phyloP scores from a whole-genome alignment of 352 stramenopile genomes.

The Phytophthora vignae region DNA sequence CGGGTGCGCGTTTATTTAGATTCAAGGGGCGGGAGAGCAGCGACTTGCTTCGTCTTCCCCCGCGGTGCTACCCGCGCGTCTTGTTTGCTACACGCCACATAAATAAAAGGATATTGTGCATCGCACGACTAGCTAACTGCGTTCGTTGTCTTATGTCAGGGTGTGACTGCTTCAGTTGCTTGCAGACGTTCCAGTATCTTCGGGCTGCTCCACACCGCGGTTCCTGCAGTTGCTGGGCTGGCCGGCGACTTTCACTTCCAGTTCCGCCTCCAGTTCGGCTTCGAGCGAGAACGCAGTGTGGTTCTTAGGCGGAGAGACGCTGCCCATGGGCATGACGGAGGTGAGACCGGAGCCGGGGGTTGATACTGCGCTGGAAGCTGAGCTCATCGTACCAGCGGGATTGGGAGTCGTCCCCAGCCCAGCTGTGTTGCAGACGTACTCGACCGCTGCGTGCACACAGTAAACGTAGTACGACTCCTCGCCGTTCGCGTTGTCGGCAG shows the following conservation, averaged over 20 bases:
- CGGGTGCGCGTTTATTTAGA: constrained; percentile 39
- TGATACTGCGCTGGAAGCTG: constrained; percentile 30
- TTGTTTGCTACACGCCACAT: constrained; percentile 26
- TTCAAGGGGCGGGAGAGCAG: constrained; percentile 17
- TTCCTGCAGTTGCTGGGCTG: neutral
- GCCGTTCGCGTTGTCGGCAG: constrained; percentile 75
- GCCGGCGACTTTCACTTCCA: constrained; percentile 22
- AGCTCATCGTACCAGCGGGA: constrained; percentile 12
- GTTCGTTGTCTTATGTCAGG: constrained; percentile 17
- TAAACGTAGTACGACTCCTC: constrained; percentile 93
- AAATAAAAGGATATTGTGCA: constrained; percentile 47
- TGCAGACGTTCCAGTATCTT: constrained; percentile 12
- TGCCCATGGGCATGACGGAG: constrained; percentile 33
- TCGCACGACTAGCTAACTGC: constrained; percentile 24
- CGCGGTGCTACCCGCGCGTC: neutral
- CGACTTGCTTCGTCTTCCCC: constrained; percentile 14
- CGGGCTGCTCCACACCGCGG: constrained; percentile 8
- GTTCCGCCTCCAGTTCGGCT: constrained; percentile 18
- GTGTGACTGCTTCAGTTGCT: neutral
- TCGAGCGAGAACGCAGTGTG: constrained; percentile 26
- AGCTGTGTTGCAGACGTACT: constrained; percentile 85
- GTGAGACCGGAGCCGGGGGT: constrained; percentile 27
- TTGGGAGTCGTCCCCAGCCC: constrained; percentile 30
- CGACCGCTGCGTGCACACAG: constrained; percentile 84
- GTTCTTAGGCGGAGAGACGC: constrained; percentile 18